phyloP scores from a whole-genome alignment of 257 asterid genomes.

The Fraxinus americana region DNA sequence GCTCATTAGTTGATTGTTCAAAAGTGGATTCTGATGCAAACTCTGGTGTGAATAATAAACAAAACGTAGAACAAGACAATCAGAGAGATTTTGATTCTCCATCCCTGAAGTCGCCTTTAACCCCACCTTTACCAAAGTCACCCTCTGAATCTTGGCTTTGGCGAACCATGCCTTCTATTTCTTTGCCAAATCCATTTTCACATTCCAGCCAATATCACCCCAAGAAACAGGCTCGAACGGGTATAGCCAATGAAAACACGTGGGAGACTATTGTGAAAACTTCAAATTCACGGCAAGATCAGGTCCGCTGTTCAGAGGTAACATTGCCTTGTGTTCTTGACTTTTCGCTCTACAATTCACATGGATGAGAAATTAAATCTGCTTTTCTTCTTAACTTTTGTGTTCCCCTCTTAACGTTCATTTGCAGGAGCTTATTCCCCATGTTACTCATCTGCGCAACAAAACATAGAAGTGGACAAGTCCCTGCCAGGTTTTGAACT shows the following conservation, averaged over 20 bases:
- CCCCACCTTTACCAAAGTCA: conserved; percentile 94
- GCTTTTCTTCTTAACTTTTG: not conserved
- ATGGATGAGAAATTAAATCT: not conserved
- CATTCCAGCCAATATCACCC: conserved; percentile 48
- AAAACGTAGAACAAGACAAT: conserved; percentile 10
- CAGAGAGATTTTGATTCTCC: conserved; percentile 26
- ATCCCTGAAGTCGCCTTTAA: conserved; percentile 50
- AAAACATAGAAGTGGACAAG: conserved; percentile 34
- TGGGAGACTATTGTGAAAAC: conserved; percentile 92
- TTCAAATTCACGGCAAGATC: conserved; percentile 52
- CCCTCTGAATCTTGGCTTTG: conserved; percentile 99
- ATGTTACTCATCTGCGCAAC: conserved; percentile 46
- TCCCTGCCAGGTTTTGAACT: too few species aligned
- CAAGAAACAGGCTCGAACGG: conserved; percentile 53
- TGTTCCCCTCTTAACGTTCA: not conserved
- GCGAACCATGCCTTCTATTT: conserved; percentile 67
- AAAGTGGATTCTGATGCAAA: conserved; percentile 26
- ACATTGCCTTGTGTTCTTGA: conserved; percentile 10
- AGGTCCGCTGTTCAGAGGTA: conserved; percentile 71
- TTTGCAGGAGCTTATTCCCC: conserved; percentile 60
- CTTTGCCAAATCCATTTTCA: conserved; percentile 60
- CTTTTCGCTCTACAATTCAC: not conserved
- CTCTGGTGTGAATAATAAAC: conserved; percentile 21
- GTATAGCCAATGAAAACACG: conserved; percentile 39
- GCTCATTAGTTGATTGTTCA: conserved; percentile 6